Percentiles rank a stretch among this genome's conserved stretches.
These are phyloP conservation scores for Phialophora verrucosa DNA, from an alignment of 2,329 filamentous ascomycete genomes.

Conservation along the genomic window DNA sequence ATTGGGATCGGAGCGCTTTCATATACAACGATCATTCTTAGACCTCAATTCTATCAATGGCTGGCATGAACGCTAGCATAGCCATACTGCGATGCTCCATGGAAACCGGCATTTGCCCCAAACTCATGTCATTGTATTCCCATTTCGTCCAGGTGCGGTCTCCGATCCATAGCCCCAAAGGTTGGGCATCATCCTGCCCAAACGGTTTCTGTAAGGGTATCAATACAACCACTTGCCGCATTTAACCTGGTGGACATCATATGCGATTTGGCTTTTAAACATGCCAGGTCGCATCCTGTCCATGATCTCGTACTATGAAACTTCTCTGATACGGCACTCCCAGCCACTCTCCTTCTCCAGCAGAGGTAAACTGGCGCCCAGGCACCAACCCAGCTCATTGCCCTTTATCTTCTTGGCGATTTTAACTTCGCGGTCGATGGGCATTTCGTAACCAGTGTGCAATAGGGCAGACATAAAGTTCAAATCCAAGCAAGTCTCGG, in stretches of 20 bases:
- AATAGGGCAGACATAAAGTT: constrained; percentile 95
- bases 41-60: not conserved
- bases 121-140: not conserved
- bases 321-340: constrained; percentile 82
- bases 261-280: not conserved
- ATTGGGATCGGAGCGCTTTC: not conserved
- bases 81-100: not conserved
- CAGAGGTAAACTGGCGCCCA: constrained; percentile 90
- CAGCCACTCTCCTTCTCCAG: constrained; percentile 82
- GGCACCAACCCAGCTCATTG: constrained; percentile 96
- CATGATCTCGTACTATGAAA: constrained; percentile 58
- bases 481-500: constrained; percentile 91
- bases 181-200: not conserved
- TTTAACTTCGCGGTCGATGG: constrained; percentile 91
- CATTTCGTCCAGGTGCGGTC: not conserved
- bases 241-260: not conserved
- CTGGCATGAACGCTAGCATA: not conserved
- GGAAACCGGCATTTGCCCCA: not conserved
- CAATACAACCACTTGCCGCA: not conserved
- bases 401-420: constrained; percentile 99
- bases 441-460: constrained; percentile 98
- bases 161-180: not conserved
- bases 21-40: not conserved
- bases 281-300: not conserved
- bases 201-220: not conserved